Base-by-base conservation (phyloP, 202 grass and related monocot genomes). In the Sporobolus alterniflorus region DNA sequence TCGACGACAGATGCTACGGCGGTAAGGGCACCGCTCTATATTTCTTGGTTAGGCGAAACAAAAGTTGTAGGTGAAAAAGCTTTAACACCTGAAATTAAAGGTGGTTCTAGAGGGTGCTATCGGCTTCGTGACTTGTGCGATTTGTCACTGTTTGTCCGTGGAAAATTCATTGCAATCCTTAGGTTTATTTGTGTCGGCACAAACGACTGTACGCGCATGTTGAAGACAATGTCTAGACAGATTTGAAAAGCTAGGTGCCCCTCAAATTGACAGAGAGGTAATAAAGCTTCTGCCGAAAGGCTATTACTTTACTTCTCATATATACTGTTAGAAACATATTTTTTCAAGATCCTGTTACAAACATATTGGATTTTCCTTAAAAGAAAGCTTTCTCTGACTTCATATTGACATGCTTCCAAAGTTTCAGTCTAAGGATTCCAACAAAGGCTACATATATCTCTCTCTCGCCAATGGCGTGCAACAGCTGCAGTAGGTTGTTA, bases 21-120 rank as follows among this genome's bases (percentile, higher is more conserved):
- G 15, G 29, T 44, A 33, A 32, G 15, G 17, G 16, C 14, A 10
- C 3, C 20, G 9, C 42, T 44, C 42, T 13, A 44, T 44, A 6
- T 57, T 65, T 77, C 73, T 88, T 71, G 25, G 59, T 39, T 55
- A 55, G 72, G 66, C 46, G n/a, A n/a, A n/a, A n/a, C n/a, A n/a
- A n/a, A n/a, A n/a, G n/a, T n/a, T n/a, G n/a, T n/a, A n/a, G n/a
- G n/a, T n/a, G n/a, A n/a, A n/a, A n/a, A n/a, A n/a, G n/a, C n/a
- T n/a, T n/a, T n/a, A n/a, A n/a, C n/a, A n/a, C n/a, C n/a, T n/a
- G n/a, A n/a, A n/a, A n/a, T n/a, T 44, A 11, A 44, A 44, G 42
- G 36, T 8, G 36, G 36, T 39, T 39, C 6, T 39, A 39, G 36
- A 39, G 36, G 36, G 36, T 39, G 36, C 8, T n/a, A n/a, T 39